Evolutionary conservation across 768 basidiomycete species (phyloP), one percentile per base, ranked within the genome.

Genomic region (Xanthoconium purpureum): DNA sequence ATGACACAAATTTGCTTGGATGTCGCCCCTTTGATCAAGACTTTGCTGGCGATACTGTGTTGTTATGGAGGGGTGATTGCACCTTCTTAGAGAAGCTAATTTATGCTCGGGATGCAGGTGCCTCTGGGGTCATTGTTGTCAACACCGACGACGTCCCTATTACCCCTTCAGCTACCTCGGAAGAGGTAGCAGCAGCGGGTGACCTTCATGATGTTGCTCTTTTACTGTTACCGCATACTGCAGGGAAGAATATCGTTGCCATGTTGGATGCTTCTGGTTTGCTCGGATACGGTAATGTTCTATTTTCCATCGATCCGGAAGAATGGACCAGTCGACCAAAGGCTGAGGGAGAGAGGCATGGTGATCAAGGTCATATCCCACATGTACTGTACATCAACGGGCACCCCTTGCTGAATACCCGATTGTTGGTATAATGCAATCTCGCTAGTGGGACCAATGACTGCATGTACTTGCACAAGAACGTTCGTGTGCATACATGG

Each of bases 11-110:
- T 64, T 53, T 59, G 0, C 71, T 77, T 14, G 91, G 91, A 7
- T 93, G 91, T 64, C 47, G 57, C 6, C 77, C 81, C 6, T 91
- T 85, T 70, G 64, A 70, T 1, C 66, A 77, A 38, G 50, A 68
- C 5, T 80, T 84, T 59, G 70, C 74, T 12, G 77, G 80, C 47
- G 80, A 77, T 42, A 77, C 83, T 6, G 67, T 94, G 24, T 67
- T 97, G 15, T 76, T 89, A 15, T 77, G 77, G 43, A 82, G 96
- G 30, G 96, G 96, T 6, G 82, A 78, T 6, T 98, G 96, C 71
- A 88, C 93, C 10, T 98, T 98, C 73, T 71, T 92, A 14, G 82
- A 91, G 61, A 99, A 99, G 73, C 77, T 95, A 15, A 48, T 84
- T 13, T 59, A 78, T 44, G 94, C 94, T 6, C 79, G 80, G 17